Evolutionary conservation across 106 monocot genomes (phyloP), one percentile per base, ranked within the genome.

Genomic region (Dioscorea zingiberensis): DNA sequence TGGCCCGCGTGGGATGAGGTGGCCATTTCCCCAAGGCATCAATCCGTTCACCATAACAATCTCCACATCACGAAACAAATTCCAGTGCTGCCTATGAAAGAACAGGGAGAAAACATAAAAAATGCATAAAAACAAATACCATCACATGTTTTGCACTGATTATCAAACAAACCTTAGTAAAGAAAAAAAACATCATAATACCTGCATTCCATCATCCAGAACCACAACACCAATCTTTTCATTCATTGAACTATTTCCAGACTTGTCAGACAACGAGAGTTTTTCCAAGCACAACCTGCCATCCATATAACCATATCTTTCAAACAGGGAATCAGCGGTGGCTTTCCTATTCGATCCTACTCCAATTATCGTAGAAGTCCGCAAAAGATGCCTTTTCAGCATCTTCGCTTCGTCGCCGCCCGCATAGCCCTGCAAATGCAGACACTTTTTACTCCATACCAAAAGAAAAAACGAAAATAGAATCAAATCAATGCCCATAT

Each of bases 161-260:
- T 30, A 30, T 30, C 30, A 38, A n/a, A 38, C 4, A 38, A 6
- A 38, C 38, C 38, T n/a, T n/a, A n/a, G n/a, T n/a, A n/a, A n/a
- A n/a, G n/a, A n/a, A n/a, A n/a, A n/a, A n/a, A n/a, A n/a, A n/a
- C n/a, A n/a, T n/a, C n/a, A n/a, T n/a, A 38, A 38, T 79, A 95
- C 95, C 94, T 91, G 95, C 85, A 97, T 88, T 16, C 95, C 95
- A 84, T 97, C 95, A 73, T 97, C 95, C 60, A 97, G 55, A 75
- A 97, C 73, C 45, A 72, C 74, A 58, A 68, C 56, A 54, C 88
- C 91, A 71, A 97, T 70, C 57, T 67, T 81, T 57, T 70, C 65
- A 44, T 62, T 65, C 69, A 29, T 32, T 2, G 38, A 58, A 55
- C 7, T 3, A 16, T 54, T 26, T 71, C 64, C 63, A 60, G 44